Percentiles rank a stretch among this genome's conserved stretches.
These are phyloP conservation scores for Fusarium incarnatum DNA, from an alignment of 2,329 filamentous ascomycete genomes.

Conservation along the genomic window DNA sequence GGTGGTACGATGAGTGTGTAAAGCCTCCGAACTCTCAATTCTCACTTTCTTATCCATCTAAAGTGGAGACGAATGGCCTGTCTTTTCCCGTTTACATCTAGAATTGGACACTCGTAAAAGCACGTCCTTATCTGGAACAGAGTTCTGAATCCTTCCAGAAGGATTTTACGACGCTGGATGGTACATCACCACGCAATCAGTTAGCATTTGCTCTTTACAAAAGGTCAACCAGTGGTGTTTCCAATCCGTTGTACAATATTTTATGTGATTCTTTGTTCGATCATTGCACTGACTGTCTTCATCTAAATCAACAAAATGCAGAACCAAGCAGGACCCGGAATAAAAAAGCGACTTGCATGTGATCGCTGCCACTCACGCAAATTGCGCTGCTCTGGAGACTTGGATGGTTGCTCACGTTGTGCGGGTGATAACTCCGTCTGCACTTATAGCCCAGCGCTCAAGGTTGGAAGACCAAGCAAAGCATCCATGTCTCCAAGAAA, in stretches of 20 bases:
- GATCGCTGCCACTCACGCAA: conserved; percentile 4
- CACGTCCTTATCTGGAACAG: not conserved
- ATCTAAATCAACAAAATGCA: not conserved
- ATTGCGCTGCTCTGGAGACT: not conserved
- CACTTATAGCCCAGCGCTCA: not conserved
- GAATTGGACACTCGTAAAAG: not conserved
- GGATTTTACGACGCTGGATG: not conserved
- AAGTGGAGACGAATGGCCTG: not conserved
- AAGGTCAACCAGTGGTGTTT: not conserved
- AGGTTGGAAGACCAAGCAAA: conserved; percentile 4
- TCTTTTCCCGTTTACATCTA: not conserved
- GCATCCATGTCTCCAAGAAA: not conserved
- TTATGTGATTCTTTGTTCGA: not conserved
- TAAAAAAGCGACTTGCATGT: not conserved
- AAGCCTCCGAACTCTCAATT: not conserved
- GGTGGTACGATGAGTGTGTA: not conserved
- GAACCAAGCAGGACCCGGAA: not conserved
- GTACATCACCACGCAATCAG: not conserved
- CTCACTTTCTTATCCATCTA: not conserved
- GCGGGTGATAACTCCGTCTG: not conserved
- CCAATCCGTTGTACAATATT: not conserved
- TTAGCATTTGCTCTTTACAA: not conserved
- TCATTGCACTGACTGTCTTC: not conserved
- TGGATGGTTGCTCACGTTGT: not conserved
- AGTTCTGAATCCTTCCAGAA: not conserved